Conservation (phyloP, 257 asterid species). For the Solanum medicagineum region DNA sequence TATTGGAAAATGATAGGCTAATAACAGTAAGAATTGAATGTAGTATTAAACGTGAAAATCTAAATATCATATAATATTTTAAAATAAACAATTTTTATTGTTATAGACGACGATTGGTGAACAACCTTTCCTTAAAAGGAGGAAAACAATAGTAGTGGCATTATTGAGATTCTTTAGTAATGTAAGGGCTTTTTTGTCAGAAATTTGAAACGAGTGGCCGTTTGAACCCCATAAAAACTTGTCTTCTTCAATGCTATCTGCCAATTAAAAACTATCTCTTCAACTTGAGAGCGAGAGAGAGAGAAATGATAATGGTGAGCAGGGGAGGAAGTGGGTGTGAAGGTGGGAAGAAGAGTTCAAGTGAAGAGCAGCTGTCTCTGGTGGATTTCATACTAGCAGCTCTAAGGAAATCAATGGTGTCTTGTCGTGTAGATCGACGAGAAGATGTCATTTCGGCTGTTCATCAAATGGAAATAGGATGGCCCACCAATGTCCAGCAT, state of each 20-base stretch:
- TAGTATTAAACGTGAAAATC: too few species aligned
- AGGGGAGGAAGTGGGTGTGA: conserved; percentile 48
- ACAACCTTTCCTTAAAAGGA: not conserved
- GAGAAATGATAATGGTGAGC: conserved; percentile 50
- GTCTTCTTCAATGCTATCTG: conserved; percentile 16
- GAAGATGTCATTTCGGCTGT: conserved; percentile 56
- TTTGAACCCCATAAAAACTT: conserved; percentile 35
- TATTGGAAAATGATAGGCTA: not conserved
- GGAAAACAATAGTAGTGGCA: not conserved
- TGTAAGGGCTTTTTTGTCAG: not conserved
- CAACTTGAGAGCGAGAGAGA: not conserved
- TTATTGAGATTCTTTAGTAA: not conserved
- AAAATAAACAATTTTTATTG: too few species aligned
- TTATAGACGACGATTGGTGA: too few species aligned
- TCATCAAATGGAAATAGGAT: conserved; percentile 82
- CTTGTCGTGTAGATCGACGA: conserved; percentile 59
- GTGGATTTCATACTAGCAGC: conserved; percentile 65
- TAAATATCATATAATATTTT: too few species aligned
- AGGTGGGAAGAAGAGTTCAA: conserved; percentile 8
- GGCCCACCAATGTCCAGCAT: conserved; percentile 92
- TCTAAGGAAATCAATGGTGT: conserved; percentile 80
- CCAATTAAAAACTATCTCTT: not conserved
- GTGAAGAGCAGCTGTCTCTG: conserved; percentile 49
- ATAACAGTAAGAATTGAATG: too few species aligned
- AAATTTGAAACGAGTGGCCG: conserved; percentile 61